phyloP scores from a whole-genome alignment of 2,329 filamentous ascomycete species.

The Cordyceps javanica region DNA sequence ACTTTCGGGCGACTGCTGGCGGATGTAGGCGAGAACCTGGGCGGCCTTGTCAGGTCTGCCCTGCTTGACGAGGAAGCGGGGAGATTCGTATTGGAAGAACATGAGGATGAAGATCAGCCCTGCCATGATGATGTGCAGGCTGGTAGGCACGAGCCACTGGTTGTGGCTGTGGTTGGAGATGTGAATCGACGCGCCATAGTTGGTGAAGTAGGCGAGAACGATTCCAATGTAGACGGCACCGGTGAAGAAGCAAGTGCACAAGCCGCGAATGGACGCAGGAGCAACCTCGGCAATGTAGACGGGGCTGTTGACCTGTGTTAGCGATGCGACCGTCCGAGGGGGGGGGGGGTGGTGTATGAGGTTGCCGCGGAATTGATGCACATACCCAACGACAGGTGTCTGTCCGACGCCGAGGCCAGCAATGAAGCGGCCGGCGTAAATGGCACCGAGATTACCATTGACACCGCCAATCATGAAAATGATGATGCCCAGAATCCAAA shows the following conservation, averaged over 20 bases:
- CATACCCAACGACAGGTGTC: conserved; percentile 55
- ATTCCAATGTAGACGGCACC: conserved; percentile 66
- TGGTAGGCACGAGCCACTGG: conserved; percentile 63
- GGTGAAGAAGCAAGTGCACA: conserved; percentile 58
- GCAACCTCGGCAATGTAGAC: conserved; percentile 70
- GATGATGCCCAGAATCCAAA: conserved; percentile 53
- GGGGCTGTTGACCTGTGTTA: conserved; percentile 31
- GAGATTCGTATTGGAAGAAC: conserved; percentile 64
- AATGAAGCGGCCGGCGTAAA: conserved; percentile 62
- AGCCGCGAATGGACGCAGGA: conserved; percentile 61
- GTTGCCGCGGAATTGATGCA: background rate
- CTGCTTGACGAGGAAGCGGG: conserved; percentile 63
- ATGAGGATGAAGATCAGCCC: conserved; percentile 64
- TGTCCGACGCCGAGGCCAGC: conserved; percentile 61
- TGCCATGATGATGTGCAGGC: conserved; percentile 72
- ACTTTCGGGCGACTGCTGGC: conserved; percentile 52
- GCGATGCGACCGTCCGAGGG: background rate
- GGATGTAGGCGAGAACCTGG: conserved; percentile 49
- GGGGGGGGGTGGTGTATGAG: no score
- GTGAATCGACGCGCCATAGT: conserved; percentile 52
- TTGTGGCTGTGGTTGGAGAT: conserved; percentile 39
- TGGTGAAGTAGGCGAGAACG: conserved; percentile 72
- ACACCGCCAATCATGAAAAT: conserved; percentile 50
- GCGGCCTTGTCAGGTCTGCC: conserved; percentile 54
- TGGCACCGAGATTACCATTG: conserved; percentile 46